phyloP scores from a whole-genome alignment of 2,329 filamentous ascomycete genomes.

The Amesomyces nigricolor region DNA sequence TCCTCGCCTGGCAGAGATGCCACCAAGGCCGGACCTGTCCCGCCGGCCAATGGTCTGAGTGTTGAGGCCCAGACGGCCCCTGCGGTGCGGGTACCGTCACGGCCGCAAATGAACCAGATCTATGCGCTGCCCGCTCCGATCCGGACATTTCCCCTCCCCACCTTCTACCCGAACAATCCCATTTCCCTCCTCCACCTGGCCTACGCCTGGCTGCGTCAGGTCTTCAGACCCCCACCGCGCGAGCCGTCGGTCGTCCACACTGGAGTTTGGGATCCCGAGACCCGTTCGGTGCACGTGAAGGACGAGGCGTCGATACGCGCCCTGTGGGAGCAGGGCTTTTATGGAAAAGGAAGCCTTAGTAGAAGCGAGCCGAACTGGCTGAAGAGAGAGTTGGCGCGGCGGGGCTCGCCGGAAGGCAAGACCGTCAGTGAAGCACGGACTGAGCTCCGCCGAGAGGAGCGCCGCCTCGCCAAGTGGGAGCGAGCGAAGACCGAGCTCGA shows the following conservation, averaged over 20 bases:
- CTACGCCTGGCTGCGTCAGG: slow-evolving; percentile 69
- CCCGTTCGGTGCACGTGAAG: slow-evolving; percentile 77
- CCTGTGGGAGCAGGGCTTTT: slow-evolving; percentile 96
- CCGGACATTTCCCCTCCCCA: slow-evolving; percentile 74
- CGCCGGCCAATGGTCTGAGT: not conserved
- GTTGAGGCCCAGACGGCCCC: slow-evolving; percentile 1
- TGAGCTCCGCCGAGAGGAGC: slow-evolving; percentile 67
- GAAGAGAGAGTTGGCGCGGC: slow-evolving; percentile 69
- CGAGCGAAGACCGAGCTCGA: slow-evolving; percentile 83
- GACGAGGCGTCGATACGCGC: slow-evolving; percentile 70
- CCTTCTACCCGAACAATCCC: slow-evolving; percentile 87
- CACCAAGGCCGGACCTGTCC: not conserved
- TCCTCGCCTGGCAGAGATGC: slow-evolving; percentile 3
- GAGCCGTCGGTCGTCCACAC: slow-evolving; percentile 61
- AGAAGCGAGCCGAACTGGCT: slow-evolving; percentile 94
- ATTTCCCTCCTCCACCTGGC: slow-evolving; percentile 77
- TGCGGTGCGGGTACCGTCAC: slow-evolving; percentile 7
- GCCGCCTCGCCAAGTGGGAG: slow-evolving; percentile 82
- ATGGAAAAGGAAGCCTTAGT: slow-evolving; percentile 88
- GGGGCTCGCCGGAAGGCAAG: slow-evolving; percentile 55
- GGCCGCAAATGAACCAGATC: slow-evolving; percentile 55
- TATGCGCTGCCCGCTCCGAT: slow-evolving; percentile 79
- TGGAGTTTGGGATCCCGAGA: slow-evolving; percentile 75
- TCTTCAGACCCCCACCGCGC: slow-evolving; percentile 59
- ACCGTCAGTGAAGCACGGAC: slow-evolving; percentile 78